Base-by-base conservation (phyloP, 1,284 basidiomycete genomes). In the Microbotryum lychnidis-dioicae region DNA sequence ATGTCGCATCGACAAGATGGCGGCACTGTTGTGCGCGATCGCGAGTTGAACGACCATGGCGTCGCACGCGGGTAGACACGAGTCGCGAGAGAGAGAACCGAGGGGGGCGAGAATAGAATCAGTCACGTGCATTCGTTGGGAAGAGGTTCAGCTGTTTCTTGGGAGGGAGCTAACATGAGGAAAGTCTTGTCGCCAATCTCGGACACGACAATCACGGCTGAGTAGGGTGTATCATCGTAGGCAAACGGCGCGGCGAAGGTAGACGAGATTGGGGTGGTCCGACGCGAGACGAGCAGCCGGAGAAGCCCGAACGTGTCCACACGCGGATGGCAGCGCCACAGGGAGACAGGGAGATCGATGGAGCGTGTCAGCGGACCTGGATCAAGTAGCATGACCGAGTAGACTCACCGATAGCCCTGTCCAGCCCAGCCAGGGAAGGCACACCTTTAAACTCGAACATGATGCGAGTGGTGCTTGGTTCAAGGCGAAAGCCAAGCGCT, bases 1-100 rank as follows among this genome's bases (percentile, higher is more conserved):
- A 73, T 97, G 91, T 3, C 92, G 86, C 84, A 96, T 94, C 10
- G 94, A 90, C 69, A 99, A 86, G 70, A 99, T 93, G 61, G 94
- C 96, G 25, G 94, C 81, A 48, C 66, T 68, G 56, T 54, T 7
- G 4, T 7, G 4, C 21, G 29, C 31, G 20, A 21, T 8, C 23
- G 31, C 6, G 21, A n/a, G 27, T 14, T 50, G 48, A 21, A 37
- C 16, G 16, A 29, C 47, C 44, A 58, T 49, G 6, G 25, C 10
- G 31, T 31, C 20, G 21, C 16, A 21, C 10, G 47, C 20, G 21
- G 49, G 29, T 16, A 31, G 21, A 14, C 2, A 8, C 4, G 10
- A 42, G 6, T n/a, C 12, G 25, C n/a, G n/a, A 10, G 48, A 16
- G 27, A 18, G 9, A 21, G 9, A 20, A 44, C 3, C 2, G 37